phyloP scores from a whole-genome alignment of 345 rosid species.

The Arabidopsis arenosa region DNA sequence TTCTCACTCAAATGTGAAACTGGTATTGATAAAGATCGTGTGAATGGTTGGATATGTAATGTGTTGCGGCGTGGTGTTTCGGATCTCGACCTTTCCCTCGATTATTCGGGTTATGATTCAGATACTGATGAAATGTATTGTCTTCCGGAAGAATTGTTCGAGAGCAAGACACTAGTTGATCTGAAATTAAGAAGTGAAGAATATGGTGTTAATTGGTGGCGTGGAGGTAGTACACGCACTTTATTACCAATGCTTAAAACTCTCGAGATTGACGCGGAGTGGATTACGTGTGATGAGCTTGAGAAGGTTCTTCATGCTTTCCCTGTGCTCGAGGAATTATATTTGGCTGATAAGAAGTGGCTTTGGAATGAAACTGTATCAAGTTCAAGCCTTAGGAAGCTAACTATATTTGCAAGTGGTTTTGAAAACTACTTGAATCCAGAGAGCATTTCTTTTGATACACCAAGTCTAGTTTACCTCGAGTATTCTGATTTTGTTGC shows the following conservation, averaged over 20 bases:
- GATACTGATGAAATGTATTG: too few relatives aligned
- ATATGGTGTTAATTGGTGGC: background rate
- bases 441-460: constrained; percentile 2
- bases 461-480: background rate
- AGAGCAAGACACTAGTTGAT: background rate
- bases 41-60: background rate
- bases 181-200: background rate
- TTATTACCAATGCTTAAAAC: background rate
- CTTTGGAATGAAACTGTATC: background rate
- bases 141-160: too few relatives aligned
- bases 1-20: background rate
- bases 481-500: constrained; percentile 1
- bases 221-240: background rate
- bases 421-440: background rate
- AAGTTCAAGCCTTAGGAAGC: constrained; percentile 3
- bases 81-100: background rate
- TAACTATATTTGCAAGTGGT: background rate
- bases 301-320: background rate
- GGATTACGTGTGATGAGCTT: background rate
- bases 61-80: background rate
- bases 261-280: background rate
- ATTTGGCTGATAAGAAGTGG: background rate
- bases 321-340: background rate
- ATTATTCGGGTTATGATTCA: too few relatives aligned
- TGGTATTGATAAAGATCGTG: background rate